Evolutionary conservation across 352 stramenopile species (phyloP), one percentile per base, ranked within the genome.

Genomic region (Globisporangium paddicum): DNA sequence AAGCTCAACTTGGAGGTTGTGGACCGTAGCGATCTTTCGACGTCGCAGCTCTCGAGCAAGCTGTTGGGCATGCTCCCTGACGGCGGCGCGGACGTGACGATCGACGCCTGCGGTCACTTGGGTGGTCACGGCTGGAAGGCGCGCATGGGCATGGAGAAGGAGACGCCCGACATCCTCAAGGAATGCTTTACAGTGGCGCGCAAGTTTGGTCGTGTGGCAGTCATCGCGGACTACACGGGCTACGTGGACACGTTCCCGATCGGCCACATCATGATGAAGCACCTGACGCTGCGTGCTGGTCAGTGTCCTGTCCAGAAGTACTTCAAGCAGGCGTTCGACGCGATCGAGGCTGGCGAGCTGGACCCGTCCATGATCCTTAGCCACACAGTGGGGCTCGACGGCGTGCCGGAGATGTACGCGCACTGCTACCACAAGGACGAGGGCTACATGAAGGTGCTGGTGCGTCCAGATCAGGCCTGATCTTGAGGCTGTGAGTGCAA

Each of bases 1-100:
- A 67, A 72, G 48, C 73, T 90, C 61, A 77, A 75, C 47, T 46
- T 90, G 32, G 71, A 90, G n/a, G 76, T 86, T 47, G 53, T 90
- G 14, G 73, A 90, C 35, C 77, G 77, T 25, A 73, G 53, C 21
- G 68, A 79, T 0, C 41, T 89, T 13, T 79, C 72, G 25, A 72
- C 67, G 47, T 58, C 62, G 30, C 66, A 90, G 40, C 66, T 90
- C 19, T 68, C 74, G 34, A 63, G 58, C 6, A 84, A 85, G 56
- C 49, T 90, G 16, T 63, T 77, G 26, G 58, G 71, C 51, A 73
- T 81, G 67, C 63, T 89, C 10, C 79, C 75, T 1, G 61, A 74
- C 11, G 58, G 66, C 10, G 80, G 80, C 21, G 80, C 76, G 4
- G 80, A 90, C 34, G 75, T 72, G 38, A 64, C 72, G 0, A 87